phyloP scores from a whole-genome alignment of 345 rosid genomes.

The Salix dunnii region DNA sequence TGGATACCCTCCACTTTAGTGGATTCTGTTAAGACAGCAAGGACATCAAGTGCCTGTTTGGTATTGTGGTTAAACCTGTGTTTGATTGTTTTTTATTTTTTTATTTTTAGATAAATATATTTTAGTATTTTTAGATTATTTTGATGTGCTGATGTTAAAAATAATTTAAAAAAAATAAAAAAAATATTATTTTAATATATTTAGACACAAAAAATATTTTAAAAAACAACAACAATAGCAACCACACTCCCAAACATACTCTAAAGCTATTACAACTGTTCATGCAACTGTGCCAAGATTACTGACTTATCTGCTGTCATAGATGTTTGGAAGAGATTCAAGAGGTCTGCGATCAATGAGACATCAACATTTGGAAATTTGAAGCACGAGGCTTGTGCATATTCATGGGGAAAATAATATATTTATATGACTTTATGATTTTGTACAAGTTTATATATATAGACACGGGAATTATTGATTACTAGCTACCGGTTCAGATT shows the following conservation, averaged over 20 bases:
- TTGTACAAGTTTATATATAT: not conserved
- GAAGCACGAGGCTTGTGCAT: conserved; percentile 3
- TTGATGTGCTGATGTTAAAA: too few relatives aligned
- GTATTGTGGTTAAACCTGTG: too few relatives aligned
- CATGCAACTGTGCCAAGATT: conserved; percentile 92
- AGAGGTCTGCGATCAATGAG: not conserved
- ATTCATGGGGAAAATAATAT: conserved; percentile 1
- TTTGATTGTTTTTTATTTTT: too few relatives aligned
- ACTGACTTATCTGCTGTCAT: conserved; percentile 52
- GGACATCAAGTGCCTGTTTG: too few relatives aligned
- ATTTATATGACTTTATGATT: not conserved
- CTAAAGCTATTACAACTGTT: conserved; percentile 46
- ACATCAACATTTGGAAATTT: not conserved
- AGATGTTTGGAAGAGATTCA: conserved; percentile 58
- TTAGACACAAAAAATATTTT: too few relatives aligned
- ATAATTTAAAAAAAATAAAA: too few relatives aligned
- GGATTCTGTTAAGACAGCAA: conserved; percentile 71
- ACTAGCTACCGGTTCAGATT: too few relatives aligned
- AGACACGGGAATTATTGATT: not conserved
- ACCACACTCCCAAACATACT: too few relatives aligned
- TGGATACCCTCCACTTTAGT: conserved; percentile 58
- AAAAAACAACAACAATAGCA: too few relatives aligned
- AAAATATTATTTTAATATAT: too few relatives aligned
- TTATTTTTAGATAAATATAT: too few relatives aligned
- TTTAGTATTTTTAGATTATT: too few relatives aligned